These are phyloP conservation scores for Anethum foeniculum DNA, from an alignment of 140 eudicot species.

Conservation along the genomic window DNA sequence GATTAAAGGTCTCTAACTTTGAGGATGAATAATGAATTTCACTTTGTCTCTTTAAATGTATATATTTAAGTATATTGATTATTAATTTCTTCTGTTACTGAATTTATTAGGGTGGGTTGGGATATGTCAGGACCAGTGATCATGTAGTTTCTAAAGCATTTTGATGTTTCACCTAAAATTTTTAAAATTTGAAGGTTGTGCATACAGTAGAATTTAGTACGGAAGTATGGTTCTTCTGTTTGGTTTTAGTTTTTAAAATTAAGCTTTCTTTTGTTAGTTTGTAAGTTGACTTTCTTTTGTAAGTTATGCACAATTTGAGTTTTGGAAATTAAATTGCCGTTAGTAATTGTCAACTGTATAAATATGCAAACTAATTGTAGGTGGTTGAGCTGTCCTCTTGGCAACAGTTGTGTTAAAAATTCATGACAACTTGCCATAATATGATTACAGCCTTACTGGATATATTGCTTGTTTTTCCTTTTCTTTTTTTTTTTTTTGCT, in stretches of 20 bases:
- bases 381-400: neutral
- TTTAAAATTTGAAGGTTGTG: neutral
- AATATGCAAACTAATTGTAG: neutral
- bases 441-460: neutral
- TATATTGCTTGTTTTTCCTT: neutral
- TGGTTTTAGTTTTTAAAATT: neutral
- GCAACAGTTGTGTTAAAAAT: neutral
- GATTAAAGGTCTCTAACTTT: neutral
- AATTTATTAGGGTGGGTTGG: neutral
- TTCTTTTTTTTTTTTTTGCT: neutral
- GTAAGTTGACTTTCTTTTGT: neutral
- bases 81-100: neutral
- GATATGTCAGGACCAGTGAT: slow-evolving; percentile 2
- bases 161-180: neutral
- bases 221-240: neutral
- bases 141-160: neutral
- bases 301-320: neutral
- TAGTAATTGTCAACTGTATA: neutral
- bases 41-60: too few relatives aligned
- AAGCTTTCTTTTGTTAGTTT: neutral
- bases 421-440: neutral
- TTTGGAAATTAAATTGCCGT: neutral
- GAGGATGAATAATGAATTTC: neutral
- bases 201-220: neutral
- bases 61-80: neutral